Evolutionary conservation across 2,329 filamentous ascomycete genomes (phyloP), one percentile per base, ranked within the genome.

Genomic region (Alternaria sp.): DNA sequence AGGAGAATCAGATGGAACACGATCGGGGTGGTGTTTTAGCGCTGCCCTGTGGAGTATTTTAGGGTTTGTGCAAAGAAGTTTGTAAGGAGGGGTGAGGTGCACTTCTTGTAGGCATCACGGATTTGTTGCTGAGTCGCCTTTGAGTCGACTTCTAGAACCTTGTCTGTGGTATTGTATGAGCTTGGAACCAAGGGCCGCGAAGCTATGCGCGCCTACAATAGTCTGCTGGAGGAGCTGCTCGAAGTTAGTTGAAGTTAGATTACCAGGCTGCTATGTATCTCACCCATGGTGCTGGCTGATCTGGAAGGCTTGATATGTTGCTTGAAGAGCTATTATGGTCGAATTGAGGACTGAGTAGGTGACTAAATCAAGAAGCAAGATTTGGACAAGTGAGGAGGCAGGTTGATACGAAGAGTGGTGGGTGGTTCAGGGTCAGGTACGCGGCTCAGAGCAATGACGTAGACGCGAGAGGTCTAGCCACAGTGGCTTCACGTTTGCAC

Each of bases 21-120:
- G 91, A 78, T 99, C 95, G 2, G 94, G 94, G 78, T 98, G 94
- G 65, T 92, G 93, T 80, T 95, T 96, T 46, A 98, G 84, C 5
- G 94, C 94, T 71, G 92, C 91, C 75, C 91, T 93, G 73, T 34
- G 16, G 16, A 49, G 22, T 51, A 20, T 24, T 49, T 44, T 54
- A 68, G 64, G 57, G 39, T 20, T 11, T 18, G 28, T 28, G 51
- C 11, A 7, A n/a, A 41, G 9, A 22, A 16, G 7, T 5, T 44
- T 36, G 47, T 18, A 22, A 42, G 18, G 20, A 30, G 30, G 28
- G 51, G 14, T 20, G 1, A 6, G 38, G 54, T 30, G 38, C 70
- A 92, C 90, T 91, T 90, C 79, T 99, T 99, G 84, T 98, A 99
- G 51, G 94, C 95, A 84, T 92, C 91, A 70, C 94, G 91, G 75